Evolutionary conservation across 306 rosid genomes (phyloP), one percentile per base, ranked within the genome.

Genomic region (Vigna radiata): DNA sequence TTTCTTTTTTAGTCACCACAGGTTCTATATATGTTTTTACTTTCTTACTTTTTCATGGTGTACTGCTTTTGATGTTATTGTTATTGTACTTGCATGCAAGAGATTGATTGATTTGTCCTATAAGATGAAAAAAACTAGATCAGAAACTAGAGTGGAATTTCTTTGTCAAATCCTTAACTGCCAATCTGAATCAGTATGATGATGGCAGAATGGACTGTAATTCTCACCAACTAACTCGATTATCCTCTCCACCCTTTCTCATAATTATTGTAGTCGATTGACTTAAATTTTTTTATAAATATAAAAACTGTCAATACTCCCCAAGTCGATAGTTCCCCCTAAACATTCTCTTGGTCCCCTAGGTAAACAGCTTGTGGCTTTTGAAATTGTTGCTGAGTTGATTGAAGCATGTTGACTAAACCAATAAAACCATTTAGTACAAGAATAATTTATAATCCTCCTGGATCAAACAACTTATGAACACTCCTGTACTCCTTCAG

Each of bases 1-100:
- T 60, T 60, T 76, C 41, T 41, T 64, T 61, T 60, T 66, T 53
- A 33, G 49, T 68, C 27, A 15, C 70, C 18, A 41, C 48, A 64
- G 60, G 25, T 58, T 76, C 37, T 61, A 10, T 50, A 12, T 0
- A 29, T 15, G 64, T 5, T 39, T 44, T 29, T 17, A 33, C 18
- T 59, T 63, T 55, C 1, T 72, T 21, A 53, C 16, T 23, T 18
- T 47, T 54, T 77, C 37, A 16, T 72, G 62, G 21, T 59, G 36
- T 41, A 13, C 59, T 67, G 14, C 48, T 72, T 54, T 55, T 36
- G 44, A 48, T 75, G 49, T 23, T 48, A 44, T 18, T 69, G 44
- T 39, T 69, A 52, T 5, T 43, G 39, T 77, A 46, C 36, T 23
- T 41, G 21, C n/a, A 46, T 36, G 18, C 2, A 56, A 54, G 44